Evolutionary conservation across 140 eudicot genomes (phyloP).

Genomic region (Senecio squalidus): DNA sequence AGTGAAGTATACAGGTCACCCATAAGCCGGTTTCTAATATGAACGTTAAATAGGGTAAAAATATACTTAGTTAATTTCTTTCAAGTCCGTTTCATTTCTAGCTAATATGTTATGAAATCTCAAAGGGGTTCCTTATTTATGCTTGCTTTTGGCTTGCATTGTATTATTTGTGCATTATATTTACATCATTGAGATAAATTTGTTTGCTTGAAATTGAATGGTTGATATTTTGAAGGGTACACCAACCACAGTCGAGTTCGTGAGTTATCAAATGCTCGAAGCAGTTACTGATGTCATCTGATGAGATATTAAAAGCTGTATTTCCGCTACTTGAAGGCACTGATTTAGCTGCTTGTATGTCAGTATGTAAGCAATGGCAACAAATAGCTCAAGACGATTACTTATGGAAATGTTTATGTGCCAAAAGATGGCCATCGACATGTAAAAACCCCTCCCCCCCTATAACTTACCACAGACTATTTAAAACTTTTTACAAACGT

Average conservation of each 20-base stretch:
- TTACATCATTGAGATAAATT: not conserved
- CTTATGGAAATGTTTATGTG: constrained; percentile 72
- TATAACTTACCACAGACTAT: constrained; percentile 43
- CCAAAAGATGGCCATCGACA: constrained; percentile 78
- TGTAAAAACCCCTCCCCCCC: constrained; percentile 63
- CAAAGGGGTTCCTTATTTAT: not conserved
- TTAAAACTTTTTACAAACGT: constrained; percentile 57
- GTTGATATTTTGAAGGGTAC: constrained; percentile 9
- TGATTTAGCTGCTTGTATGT: constrained; percentile 68
- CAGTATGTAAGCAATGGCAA: constrained; percentile 64
- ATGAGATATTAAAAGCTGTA: constrained; percentile 62
- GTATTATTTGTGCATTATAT: not conserved
- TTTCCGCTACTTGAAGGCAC: constrained; percentile 62
- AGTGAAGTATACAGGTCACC: not conserved
- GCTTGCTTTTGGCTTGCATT: not conserved
- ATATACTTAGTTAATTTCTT: not conserved
- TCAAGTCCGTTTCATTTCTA: not conserved
- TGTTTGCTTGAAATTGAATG: not conserved
- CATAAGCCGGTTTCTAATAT: not conserved
- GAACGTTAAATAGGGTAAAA: not conserved
- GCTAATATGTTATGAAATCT: not conserved
- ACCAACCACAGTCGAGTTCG: not conserved
- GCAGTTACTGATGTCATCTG: constrained; percentile 22
- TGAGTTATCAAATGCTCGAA: constrained; percentile 1
- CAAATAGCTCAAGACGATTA: constrained; percentile 75